Evolutionary conservation across 73 alveolate species (phyloP).

Genomic region (Tetrahymena malaccensis): DNA sequence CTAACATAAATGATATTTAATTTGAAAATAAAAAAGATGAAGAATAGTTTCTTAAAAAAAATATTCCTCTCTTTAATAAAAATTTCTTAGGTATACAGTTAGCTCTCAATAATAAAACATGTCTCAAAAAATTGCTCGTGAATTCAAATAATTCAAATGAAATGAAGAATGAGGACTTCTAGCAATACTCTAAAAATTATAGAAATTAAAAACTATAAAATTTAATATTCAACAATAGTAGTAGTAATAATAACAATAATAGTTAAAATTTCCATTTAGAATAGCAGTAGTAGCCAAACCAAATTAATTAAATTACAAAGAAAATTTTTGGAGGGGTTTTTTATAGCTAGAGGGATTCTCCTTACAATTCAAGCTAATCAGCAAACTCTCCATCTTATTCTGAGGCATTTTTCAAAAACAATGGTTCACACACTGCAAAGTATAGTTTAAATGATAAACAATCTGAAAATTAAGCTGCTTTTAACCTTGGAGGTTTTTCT

Average conservation of each 20-base stretch:
- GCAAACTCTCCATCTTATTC: background rate
- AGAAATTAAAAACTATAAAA: background rate
- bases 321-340: background rate
- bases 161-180: background rate
- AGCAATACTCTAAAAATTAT: background rate
- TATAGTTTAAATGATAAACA: background rate
- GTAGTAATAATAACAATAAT: background rate
- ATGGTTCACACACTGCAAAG: background rate
- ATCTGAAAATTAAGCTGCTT: background rate
- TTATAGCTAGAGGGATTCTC: background rate
- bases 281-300: background rate
- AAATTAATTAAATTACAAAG: background rate
- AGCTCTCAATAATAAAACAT: background rate
- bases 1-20: background rate
- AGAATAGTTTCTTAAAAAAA: background rate
- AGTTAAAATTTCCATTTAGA: background rate
- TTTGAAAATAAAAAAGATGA: background rate
- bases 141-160: background rate
- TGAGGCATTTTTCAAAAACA: background rate
- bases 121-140: background rate
- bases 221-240: background rate
- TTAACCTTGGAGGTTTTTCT: background rate
- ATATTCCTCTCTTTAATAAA: background rate
- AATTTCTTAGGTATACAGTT: background rate
- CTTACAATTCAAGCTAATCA: background rate